These are phyloP conservation scores for Thelephora ganbajun DNA, from an alignment of 768 basidiomycete genomes.

Conservation along the genomic window DNA sequence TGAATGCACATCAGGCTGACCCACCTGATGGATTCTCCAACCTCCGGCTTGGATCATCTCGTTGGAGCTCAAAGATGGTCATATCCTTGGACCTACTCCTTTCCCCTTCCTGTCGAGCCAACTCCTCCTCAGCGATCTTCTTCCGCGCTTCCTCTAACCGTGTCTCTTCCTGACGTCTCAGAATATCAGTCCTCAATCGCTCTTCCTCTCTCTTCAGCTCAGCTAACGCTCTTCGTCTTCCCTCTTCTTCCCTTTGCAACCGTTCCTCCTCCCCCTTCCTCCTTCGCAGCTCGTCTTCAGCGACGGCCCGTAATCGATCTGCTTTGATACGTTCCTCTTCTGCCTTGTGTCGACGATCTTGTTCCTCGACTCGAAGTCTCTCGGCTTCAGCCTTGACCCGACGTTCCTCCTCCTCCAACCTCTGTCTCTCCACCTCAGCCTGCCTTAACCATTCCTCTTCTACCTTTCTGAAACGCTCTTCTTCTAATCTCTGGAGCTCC, in stretches of 20 bases:
- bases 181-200: slow-evolving; percentile 9
- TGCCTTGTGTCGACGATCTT: slow-evolving; percentile 9
- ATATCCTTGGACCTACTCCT: neutral
- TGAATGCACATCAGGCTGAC: slow-evolving; percentile 6
- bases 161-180: slow-evolving; percentile 9
- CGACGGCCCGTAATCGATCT: slow-evolving; percentile 1
- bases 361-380: neutral
- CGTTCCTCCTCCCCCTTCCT: slow-evolving; percentile 1
- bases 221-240: slow-evolving; percentile 2
- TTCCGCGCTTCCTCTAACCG: slow-evolving; percentile 7
- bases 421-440: slow-evolving; percentile 15
- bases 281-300: slow-evolving; percentile 14
- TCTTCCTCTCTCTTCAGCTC: slow-evolving; percentile 7
- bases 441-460: neutral
- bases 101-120: neutral
- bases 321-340: slow-evolving; percentile 4
- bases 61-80: neutral
- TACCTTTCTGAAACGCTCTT: slow-evolving; percentile 2
- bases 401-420: slow-evolving; percentile 14
- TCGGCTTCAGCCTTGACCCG: neutral
- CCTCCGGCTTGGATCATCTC: neutral
- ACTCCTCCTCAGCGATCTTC: neutral
- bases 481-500: slow-evolving; percentile 6
- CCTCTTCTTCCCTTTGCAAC: slow-evolving; percentile 8
- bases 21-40: neutral